Percentiles rank a stretch among this genome's conserved stretches.
Conservation (phyloP, 1,284 basidiomycete genomes). For the Fomitiporia mediterranea region DNA sequence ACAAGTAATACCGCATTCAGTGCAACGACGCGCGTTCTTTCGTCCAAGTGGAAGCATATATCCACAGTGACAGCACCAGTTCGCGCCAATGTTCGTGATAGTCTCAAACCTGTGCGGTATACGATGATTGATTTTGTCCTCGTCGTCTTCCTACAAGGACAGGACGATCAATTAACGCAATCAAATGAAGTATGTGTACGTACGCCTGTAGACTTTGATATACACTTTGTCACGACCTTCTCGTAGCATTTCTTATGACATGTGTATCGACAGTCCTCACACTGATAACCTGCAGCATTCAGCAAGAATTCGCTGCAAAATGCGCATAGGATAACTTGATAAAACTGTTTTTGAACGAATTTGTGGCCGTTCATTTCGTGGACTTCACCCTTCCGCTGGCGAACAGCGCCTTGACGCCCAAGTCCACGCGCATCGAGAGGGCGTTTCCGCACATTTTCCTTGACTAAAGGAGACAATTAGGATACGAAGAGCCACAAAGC, state of each 20-base stretch:
- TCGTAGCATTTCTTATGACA: slow-evolving; percentile 99
- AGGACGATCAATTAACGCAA: background rate
- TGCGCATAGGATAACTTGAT: slow-evolving; percentile 97
- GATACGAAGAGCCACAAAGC: slow-evolving; percentile 17
- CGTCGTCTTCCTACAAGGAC: slow-evolving; percentile 79
- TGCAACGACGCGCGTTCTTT: slow-evolving; percentile 94
- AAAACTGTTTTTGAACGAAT: slow-evolving; percentile 97
- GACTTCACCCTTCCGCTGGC: slow-evolving; percentile 97
- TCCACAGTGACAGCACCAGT: slow-evolving; percentile 99
- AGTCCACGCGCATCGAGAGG: slow-evolving; percentile 90
- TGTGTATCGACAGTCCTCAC: slow-evolving; percentile 98
- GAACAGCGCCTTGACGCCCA: slow-evolving; percentile 95
- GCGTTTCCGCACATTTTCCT: slow-evolving; percentile 93
- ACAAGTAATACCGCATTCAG: slow-evolving; percentile 94
- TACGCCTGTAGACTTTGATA: slow-evolving; percentile 93
- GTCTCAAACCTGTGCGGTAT: slow-evolving; percentile 99
- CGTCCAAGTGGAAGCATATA: slow-evolving; percentile 96
- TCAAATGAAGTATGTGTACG: slow-evolving; percentile 31
- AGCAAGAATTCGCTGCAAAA: slow-evolving; percentile 97
- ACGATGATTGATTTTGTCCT: slow-evolving; percentile 98
- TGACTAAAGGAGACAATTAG: slow-evolving; percentile 56
- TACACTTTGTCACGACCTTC: slow-evolving; percentile 99
- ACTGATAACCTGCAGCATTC: slow-evolving; percentile 97
- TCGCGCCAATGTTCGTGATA: slow-evolving; percentile 95
- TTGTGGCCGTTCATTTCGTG: slow-evolving; percentile 99